phyloP scores from a whole-genome alignment of 805 yeast genomes.

The Vanderwaltozyma verrucispora region DNA sequence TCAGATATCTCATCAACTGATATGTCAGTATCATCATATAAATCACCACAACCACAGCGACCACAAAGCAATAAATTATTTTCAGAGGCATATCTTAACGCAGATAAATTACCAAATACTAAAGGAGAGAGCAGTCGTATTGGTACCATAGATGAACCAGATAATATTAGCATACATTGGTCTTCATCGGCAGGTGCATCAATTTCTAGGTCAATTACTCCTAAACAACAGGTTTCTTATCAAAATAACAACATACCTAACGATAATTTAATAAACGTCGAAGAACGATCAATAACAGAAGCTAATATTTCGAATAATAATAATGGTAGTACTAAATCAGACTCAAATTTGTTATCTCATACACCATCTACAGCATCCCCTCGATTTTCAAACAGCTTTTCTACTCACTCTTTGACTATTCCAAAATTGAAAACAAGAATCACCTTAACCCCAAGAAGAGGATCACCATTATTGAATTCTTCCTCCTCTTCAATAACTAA shows the following conservation, averaged over 20 bases:
- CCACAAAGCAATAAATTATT: constrained; percentile 23
- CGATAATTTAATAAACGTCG: not conserved
- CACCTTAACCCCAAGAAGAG: constrained; percentile 42
- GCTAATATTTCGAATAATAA: not conserved
- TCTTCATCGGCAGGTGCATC: constrained; percentile 2
- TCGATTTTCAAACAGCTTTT: not conserved
- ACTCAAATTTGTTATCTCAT: not conserved
- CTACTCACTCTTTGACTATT: not conserved
- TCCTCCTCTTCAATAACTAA: constrained; percentile 1
- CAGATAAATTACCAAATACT: constrained; percentile 32
- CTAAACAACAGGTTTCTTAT: constrained; percentile 32
- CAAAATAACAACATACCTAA: not conserved
- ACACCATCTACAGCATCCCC: not conserved
- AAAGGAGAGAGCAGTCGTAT: not conserved
- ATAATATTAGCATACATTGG: constrained; percentile 5
- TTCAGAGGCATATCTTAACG: constrained; percentile 32
- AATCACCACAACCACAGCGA: constrained; percentile 19
- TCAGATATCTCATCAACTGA: not conserved
- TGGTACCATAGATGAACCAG: constrained; percentile 6
- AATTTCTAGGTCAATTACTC: constrained; percentile 35
- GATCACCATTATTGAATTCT: constrained; percentile 36
- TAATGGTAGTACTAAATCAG: not conserved
- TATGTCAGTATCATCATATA: constrained; percentile 5
- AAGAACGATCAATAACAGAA: not conserved
- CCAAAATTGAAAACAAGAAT: constrained; percentile 24